Base-by-base conservation (phyloP, 306 rosid genomes). In the Sechiopsis laciniata region DNA sequence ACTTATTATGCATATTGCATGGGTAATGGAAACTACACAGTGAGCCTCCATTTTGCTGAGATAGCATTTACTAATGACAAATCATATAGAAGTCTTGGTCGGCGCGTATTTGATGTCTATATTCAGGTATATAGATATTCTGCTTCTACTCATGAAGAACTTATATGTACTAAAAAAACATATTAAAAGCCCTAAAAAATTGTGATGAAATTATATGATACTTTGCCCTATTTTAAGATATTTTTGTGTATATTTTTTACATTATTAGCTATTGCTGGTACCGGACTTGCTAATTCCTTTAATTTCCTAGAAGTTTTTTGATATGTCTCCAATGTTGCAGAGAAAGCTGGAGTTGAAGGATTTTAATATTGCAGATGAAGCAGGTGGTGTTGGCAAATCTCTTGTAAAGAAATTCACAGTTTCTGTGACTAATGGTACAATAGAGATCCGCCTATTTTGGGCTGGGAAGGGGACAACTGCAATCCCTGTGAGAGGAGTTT, bases 81-180 rank as follows among this genome's bases (percentile, higher is more conserved):
- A 32, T 32, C 37, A 32, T 32, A 32, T 32, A 32, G 37, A 32
- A 32, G 37, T 3, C 37, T 32, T 32, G 37, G 37, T 32, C 37
- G 37, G 37, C 88, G 88, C 11, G 13, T 82, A 59, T 84, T 84
- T 59, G 78, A 84, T 76, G 70, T 83, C 55, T 85, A 78, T 48
- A 15, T 85, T 60, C 89, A 85, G 89, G 78, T 75, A 69, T 11
- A 16, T 69, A 50, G 22, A 15, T 69, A 17, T 26, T 32, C 4
- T 1, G 37, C 37, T 32, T 32, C 1, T 52, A 12, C 14, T 7
- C 54, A 32, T 32, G 37, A 26, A 26, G 29, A 26, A 32, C 37
- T 32, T 32, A 32, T 32, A 4, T 32, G 37, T 32, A 32, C 37
- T 4, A 32, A 32, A 32, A 32, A 32, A 32, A 32, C 0, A 26